A percentile compares a stretch with the other conserved stretches of the same genome.
phyloP scores from a whole-genome alignment of 768 basidiomycete genomes.

The Leucocoprinus leucothites region DNA sequence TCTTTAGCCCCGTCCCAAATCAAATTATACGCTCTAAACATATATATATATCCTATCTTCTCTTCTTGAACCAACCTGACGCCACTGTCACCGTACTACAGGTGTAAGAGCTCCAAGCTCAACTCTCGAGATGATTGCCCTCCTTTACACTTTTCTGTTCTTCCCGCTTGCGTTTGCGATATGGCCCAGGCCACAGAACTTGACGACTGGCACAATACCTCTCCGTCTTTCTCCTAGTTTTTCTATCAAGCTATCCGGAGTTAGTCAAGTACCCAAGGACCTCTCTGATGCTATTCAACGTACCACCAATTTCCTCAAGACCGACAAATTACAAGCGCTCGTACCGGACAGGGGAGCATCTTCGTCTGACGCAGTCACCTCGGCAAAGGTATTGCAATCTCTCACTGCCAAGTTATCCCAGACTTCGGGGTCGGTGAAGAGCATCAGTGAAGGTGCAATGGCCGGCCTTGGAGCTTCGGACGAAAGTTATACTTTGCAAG shows the following conservation, averaged over 20 bases:
- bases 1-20: too few species aligned
- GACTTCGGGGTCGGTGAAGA: slow-evolving; percentile 28
- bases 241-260: slow-evolving; percentile 39
- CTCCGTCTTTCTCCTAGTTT: slow-evolving; percentile 33
- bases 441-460: slow-evolving; percentile 55
- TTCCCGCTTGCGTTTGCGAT: slow-evolving; percentile 23
- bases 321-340: slow-evolving; percentile 58
- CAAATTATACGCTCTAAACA: too few species aligned
- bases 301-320: slow-evolving; percentile 38
- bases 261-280: slow-evolving; percentile 48
- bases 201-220: slow-evolving; percentile 36
- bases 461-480: slow-evolving; percentile 46
- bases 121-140: background rate
- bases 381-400: slow-evolving; percentile 38
- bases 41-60: background rate
- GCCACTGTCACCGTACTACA: background rate
- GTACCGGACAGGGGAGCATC: slow-evolving; percentile 59
- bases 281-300: slow-evolving; percentile 52
- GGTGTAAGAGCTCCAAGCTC: background rate
- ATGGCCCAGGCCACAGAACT: slow-evolving; percentile 40
- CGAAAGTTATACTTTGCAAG: slow-evolving; percentile 57
- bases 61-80: background rate
- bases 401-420: slow-evolving; percentile 41
- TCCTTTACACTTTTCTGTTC: background rate
- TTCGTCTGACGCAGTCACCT: slow-evolving; percentile 35